Evolutionary conservation across 75 land plant species (phyloP), one percentile per base, ranked within the genome.

Genomic region (Ceratopteris richardii): DNA sequence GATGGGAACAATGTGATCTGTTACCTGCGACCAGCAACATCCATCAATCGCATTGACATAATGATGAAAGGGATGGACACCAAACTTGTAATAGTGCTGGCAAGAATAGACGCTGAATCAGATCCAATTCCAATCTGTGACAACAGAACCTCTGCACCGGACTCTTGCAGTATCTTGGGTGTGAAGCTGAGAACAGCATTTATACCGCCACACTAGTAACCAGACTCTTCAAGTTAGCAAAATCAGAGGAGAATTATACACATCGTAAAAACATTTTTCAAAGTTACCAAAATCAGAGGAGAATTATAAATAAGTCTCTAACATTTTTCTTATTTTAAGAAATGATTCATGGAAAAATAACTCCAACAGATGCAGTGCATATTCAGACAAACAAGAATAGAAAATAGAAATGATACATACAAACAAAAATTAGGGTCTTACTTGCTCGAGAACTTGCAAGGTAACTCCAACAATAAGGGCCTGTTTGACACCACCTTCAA

Each of bases 391-490:
- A n/a, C n/a, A n/a, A n/a, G n/a, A n/a, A n/a, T n/a, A n/a, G n/a
- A n/a, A n/a, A n/a, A n/a, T n/a, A n/a, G n/a, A n/a, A n/a, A n/a
- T n/a, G n/a, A n/a, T n/a, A n/a, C n/a, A n/a, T n/a, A n/a, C n/a
- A n/a, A n/a, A n/a, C n/a, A n/a, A n/a, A n/a, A n/a, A n/a, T n/a
- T n/a, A n/a, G n/a, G n/a, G n/a, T n/a, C 54, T 47, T 75, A 88
- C 97, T 90, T 92, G 97, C 68, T 93, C 80, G 33, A 93, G 83
- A 44, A 88, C 31, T 60, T 93, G 96, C 43, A 93, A 30, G 19
- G 75, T 72, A 10, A 88, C 54, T 19, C 98, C 98, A 26, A 93
- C 96, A 54, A 85, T 33, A 37, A 93, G 77, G 7, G 98, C 98
- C 40, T 68, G 82, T 50, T 61, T 80, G 2, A 93, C 96, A 27